Evolutionary conservation across 2,329 filamentous ascomycete genomes (phyloP).

Genomic region (Penicillium sp.): DNA sequence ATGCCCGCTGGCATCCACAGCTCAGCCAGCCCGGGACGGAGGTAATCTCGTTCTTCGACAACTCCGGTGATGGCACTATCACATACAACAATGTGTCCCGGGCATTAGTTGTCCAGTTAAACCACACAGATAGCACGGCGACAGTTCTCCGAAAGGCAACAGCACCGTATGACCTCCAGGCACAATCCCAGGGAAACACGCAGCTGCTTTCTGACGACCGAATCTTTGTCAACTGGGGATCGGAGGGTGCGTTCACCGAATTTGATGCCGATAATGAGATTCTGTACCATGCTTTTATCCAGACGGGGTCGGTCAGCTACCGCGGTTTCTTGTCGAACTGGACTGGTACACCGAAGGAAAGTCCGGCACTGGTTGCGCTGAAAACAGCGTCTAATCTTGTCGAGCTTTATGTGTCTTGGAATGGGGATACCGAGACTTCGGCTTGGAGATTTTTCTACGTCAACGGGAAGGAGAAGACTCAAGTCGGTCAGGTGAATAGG

Average conservation of each 20-base stretch:
- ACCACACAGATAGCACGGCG: slow-evolving; percentile 7
- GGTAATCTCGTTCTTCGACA: slow-evolving; percentile 27
- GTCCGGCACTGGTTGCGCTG: not conserved
- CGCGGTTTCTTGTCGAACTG: slow-evolving; percentile 41
- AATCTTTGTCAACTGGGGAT: slow-evolving; percentile 34
- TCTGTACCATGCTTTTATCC: slow-evolving; percentile 38
- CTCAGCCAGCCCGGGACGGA: slow-evolving; percentile 7
- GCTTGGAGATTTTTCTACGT: slow-evolving; percentile 8
- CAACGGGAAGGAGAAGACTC: not conserved
- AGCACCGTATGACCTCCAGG: slow-evolving; percentile 23
- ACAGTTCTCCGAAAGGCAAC: slow-evolving; percentile 7
- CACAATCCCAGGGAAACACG: slow-evolving; percentile 27
- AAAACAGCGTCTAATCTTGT: not conserved
- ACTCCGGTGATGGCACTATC: slow-evolving; percentile 36
- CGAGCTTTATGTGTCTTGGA: slow-evolving; percentile 8
- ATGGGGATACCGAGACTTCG: slow-evolving; percentile 5
- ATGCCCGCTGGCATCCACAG: slow-evolving; percentile 14
- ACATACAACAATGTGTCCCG: slow-evolving; percentile 1
- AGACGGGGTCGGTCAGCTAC: slow-evolving; percentile 37
- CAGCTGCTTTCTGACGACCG: slow-evolving; percentile 31
- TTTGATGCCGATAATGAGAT: slow-evolving; percentile 28
- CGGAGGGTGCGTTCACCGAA: slow-evolving; percentile 22
- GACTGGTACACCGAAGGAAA: slow-evolving; percentile 26
- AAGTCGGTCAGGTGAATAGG: not conserved
- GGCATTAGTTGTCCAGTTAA: slow-evolving; percentile 28